Percentiles rank a stretch among this genome's conserved stretches.
phyloP scores from a whole-genome alignment of 129 eudicot species.

The Escallonia rubra region DNA sequence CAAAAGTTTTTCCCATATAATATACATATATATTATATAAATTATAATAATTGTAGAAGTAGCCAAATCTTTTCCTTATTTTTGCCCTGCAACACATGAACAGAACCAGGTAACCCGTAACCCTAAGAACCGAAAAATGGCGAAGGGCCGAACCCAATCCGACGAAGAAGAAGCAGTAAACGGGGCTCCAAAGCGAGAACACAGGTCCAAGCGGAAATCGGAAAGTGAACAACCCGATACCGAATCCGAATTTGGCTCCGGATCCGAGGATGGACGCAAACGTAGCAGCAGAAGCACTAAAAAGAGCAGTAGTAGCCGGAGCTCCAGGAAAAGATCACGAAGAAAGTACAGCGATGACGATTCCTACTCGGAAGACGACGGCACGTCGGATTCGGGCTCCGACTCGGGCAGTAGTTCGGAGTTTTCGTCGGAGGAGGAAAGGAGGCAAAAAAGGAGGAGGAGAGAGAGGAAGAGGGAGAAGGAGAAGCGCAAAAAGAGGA shows the following conservation, averaged over 20 bases:
- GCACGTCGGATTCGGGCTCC: no score
- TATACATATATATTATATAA: no score
- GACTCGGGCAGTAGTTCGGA: constrained; percentile 57
- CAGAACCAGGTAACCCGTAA: no score
- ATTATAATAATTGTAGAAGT: no score
- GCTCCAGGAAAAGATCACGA: constrained; percentile 33
- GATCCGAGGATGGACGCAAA: not conserved
- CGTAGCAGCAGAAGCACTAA: constrained; percentile 27
- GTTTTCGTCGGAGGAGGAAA: constrained; percentile 34
- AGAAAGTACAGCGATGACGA: constrained; percentile 30
- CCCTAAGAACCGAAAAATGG: constrained; percentile 19
- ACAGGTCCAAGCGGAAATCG: constrained; percentile 31
- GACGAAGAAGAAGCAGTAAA: constrained; percentile 27
- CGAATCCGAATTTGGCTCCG: constrained; percentile 33
- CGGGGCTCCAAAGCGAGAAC: constrained; percentile 23
- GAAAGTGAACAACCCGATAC: constrained; percentile 25
- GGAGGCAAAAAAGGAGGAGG: not conserved
- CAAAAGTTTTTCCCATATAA: no score
- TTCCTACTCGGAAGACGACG: constrained; percentile 24
- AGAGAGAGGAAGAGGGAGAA: constrained; percentile 23
- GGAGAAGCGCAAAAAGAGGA: constrained; percentile 36
- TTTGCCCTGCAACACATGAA: no score
- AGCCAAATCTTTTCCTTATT: no score
- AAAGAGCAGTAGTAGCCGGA: constrained; percentile 25
- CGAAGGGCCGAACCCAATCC: constrained; percentile 27